Evolutionary conservation across 371 early-diverging fungal genomes (phyloP).

Genomic region (Lichtheimia ramosa): DNA sequence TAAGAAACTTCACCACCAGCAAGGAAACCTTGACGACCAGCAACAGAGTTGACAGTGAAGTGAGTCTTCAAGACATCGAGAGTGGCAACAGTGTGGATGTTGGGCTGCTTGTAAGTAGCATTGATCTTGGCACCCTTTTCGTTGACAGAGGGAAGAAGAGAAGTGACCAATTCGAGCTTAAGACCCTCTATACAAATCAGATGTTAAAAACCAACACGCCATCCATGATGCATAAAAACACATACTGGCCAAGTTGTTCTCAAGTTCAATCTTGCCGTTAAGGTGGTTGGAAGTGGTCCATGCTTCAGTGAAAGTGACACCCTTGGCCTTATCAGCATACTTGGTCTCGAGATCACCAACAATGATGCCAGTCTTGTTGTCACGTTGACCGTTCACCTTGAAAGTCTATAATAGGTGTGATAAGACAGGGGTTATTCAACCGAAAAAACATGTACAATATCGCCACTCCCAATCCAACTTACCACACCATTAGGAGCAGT

Average conservation of each 20-base stretch:
- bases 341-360: slow-evolving; percentile 95
- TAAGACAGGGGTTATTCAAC: not conserved
- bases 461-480: slow-evolving; percentile 15
- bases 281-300: slow-evolving; percentile 94
- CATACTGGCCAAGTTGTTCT: slow-evolving; percentile 89
- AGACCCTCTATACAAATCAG: slow-evolving; percentile 40
- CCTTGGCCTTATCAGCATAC: slow-evolving; percentile 90
- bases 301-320: slow-evolving; percentile 91
- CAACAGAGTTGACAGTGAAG: slow-evolving; percentile 50
- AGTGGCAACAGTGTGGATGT: slow-evolving; percentile 47
- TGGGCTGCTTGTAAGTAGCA: slow-evolving; percentile 49
- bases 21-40: slow-evolving; percentile 82
- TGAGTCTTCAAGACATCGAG: slow-evolving; percentile 54
- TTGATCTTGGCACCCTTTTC: slow-evolving; percentile 51
- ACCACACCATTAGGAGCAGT: slow-evolving; percentile 92
- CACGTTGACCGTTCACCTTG: slow-evolving; percentile 92
- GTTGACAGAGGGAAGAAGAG: slow-evolving; percentile 46
- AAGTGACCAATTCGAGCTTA: slow-evolving; percentile 47
- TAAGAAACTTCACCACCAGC: slow-evolving; percentile 92
- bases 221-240: not conserved
- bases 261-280: slow-evolving; percentile 89
- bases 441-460: slow-evolving; percentile 24
- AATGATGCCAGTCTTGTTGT: slow-evolving; percentile 92
- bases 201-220: not conserved
- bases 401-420: slow-evolving; percentile 66